Evolutionary conservation across 139 green algal species (phyloP), one percentile per base, ranked within the genome.

Genomic region (Chlamydomonas urium): DNA sequence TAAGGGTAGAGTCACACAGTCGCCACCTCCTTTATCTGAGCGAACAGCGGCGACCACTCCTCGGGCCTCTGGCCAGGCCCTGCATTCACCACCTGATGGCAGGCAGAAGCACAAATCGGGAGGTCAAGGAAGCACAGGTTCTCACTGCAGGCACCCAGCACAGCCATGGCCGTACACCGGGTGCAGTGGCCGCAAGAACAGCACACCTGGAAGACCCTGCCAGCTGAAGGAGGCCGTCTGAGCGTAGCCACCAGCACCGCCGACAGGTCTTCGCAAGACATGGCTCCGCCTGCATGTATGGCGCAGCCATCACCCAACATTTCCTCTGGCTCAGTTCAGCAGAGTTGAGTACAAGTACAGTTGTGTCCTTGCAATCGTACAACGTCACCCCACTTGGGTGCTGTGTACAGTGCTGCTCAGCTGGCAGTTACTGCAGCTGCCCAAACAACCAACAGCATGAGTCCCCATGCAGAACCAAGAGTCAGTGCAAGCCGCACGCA

Each of bases 181-280:
- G 42, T 53, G 42, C 42, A 53, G n/a, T n/a, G n/a, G n/a, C n/a
- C n/a, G n/a, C n/a, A n/a, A n/a, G n/a, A n/a, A n/a, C n/a, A n/a
- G n/a, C n/a, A n/a, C 56, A 65, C 56, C 56, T 35, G 26, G 56
- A 65, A 65, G 23, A 65, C 56, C 23, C 56, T 10, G n/a, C 6
- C 56, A 6, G 8, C 26, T 37, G 56, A 26, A 37, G 56, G 56
- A 24, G 56, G 56, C 29, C 56, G 19, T 26, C 26, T 4, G 19
- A 65, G 56, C 29, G 56, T 29, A 8, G 26, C 23, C 3, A 65
- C 56, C 23, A 65, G 26, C 3, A 65, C 56, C 34, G 14, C n/a
- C 4, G 56, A 24, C 26, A 65, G 56, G n/a, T 65, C 56, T 37
- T 65, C 56, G 10, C 56, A 19, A 21, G 56, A 65, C 3, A 65